A percentile compares a stretch with the other conserved stretches of the same genome.
These are phyloP conservation scores for Fraxinus angustifolia DNA, from an alignment of 305 asterid species.

Conservation along the genomic window DNA sequence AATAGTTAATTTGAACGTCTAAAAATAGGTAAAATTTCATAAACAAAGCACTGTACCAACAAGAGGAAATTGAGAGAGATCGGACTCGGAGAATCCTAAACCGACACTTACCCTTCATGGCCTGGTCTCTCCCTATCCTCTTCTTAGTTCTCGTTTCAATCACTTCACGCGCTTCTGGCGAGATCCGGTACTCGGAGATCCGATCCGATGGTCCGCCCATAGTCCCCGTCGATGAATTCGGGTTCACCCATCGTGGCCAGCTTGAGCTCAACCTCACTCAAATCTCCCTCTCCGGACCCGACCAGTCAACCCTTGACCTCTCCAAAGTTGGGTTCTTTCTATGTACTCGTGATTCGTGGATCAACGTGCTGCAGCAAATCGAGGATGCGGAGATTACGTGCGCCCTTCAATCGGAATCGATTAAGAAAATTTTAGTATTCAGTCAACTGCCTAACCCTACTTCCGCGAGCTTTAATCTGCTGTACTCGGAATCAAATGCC, in stretches of 20 bases:
- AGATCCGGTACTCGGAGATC: conserved; percentile 34
- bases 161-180: conserved; percentile 21
- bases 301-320: conserved; percentile 25
- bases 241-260: conserved; percentile 43
- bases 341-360: conserved; percentile 42
- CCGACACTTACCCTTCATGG: not conserved
- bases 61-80: not conserved
- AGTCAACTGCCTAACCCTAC: conserved; percentile 15
- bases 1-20: not conserved
- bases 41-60: not conserved
- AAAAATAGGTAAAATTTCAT: not conserved
- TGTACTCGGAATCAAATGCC: conserved; percentile 23
- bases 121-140: conserved; percentile 14
- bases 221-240: conserved; percentile 44
- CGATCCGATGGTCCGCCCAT: conserved; percentile 34
- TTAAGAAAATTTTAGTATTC: conserved; percentile 25
- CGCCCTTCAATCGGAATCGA: conserved; percentile 32
- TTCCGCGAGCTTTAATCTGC: conserved; percentile 14
- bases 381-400: conserved; percentile 40
- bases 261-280: conserved; percentile 38
- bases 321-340: conserved; percentile 45
- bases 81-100: not conserved
- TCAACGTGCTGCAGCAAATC: conserved; percentile 34
- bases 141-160: conserved; percentile 7
- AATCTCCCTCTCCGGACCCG: conserved; percentile 20